Base-by-base conservation (phyloP, 2,329 filamentous ascomycete species). In the Penicillium sclerotigenum region DNA sequence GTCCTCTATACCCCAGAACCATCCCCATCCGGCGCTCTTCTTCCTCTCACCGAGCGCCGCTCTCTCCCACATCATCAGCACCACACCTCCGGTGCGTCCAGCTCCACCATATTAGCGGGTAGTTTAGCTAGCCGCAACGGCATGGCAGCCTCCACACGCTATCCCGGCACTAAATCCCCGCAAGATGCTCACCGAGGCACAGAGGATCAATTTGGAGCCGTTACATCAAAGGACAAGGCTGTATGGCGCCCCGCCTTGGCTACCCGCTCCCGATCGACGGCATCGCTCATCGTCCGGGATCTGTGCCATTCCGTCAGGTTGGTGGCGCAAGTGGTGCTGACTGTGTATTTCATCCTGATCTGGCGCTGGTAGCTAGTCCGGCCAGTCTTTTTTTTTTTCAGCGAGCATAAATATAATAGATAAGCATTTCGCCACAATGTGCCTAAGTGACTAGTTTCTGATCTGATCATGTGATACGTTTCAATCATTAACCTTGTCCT, bases 271-370 rank as follows among this genome's bases (percentile, higher is more conserved):
- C 63, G 69, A 65, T 64, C 67, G 63, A 70, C 68, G 13, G 53
- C 37, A 4, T 56, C 37, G 6, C 54, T 83, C 5, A 80, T 88
- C 6, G 69, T 77, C 31, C 76, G 79, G 26, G 88, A 93, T 70
- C 73, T 91, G 36, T 80, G 79, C 73, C 81, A 78, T 9, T 86
- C 83, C 42, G 65, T 86, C 18, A 85, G 83, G 75, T 78, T 82
- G 46, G 85, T 91, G 4, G 79, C 79, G 6, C 84, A 82, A 79
- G 81, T 89, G 71, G 84, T 83, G 20, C 71, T 86, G 42, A 61
- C 77, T 14, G 85, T 86, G 70, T 94, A 89, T 79, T 78, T 79
- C 29, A 89, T 85, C 75, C 74, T 93, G 64, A 79, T 87, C 54
- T 84, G 82, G 75, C 80, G 80, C 66, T 86, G 87, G 60, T 90